These are phyloP conservation scores for Solanum lignicaule DNA, from an alignment of 257 asterid genomes.

Conservation along the genomic window DNA sequence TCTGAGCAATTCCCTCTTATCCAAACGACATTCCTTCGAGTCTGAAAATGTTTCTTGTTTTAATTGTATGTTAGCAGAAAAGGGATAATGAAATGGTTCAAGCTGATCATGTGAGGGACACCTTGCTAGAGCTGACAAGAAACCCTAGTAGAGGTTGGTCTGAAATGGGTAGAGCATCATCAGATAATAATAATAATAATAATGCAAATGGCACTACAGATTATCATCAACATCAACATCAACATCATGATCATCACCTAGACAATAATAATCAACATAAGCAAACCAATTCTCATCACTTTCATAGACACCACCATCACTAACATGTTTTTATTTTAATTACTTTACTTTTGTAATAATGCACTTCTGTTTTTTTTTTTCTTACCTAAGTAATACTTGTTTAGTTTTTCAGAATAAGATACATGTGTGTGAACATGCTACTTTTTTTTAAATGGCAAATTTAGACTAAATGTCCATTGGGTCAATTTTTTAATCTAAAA, in stretches of 20 bases:
- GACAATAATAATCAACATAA: neutral
- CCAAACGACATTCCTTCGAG: neutral
- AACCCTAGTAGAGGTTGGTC: constrained; percentile 44
- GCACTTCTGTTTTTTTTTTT: neutral
- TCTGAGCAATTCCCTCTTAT: neutral
- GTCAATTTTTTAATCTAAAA: neutral
- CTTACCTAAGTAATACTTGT: too few species aligned
- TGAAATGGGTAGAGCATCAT: constrained; percentile 12
- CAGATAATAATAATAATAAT: neutral
- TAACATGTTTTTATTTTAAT: constrained; percentile 3
- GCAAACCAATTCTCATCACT: neutral
- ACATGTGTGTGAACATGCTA: neutral
- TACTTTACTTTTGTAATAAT: neutral
- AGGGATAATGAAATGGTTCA: constrained; percentile 53
- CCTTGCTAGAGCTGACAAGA: constrained; percentile 66
- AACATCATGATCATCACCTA: neutral
- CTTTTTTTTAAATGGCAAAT: neutral
- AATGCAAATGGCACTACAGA: constrained; percentile 8
- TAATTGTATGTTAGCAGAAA: constrained; percentile 21
- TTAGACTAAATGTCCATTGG: neutral
- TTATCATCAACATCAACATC: constrained; percentile 9
- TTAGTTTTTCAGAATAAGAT: neutral
- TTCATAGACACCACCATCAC: neutral
- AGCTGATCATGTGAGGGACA: constrained; percentile 72
- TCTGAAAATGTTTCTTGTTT: neutral